Conservation (phyloP, 2,329 filamentous ascomycete species). For the Phaeoacremonium minimum region DNA sequence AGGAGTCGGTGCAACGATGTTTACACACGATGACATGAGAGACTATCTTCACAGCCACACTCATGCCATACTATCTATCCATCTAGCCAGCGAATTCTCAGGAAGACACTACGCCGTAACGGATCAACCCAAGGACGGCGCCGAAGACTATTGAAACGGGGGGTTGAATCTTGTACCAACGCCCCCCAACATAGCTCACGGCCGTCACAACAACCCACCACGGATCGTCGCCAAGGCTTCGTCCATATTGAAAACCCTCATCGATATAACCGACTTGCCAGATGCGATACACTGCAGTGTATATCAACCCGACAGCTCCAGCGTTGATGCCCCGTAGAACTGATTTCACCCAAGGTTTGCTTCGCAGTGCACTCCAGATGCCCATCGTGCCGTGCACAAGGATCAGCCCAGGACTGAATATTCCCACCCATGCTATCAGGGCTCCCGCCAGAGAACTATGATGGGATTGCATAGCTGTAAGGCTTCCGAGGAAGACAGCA, state of each 20-base stretch:
- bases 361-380: slow-evolving; percentile 48
- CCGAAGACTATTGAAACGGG: slow-evolving; percentile 39
- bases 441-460: slow-evolving; percentile 39
- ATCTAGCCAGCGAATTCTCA: no score
- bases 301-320: slow-evolving; percentile 56
- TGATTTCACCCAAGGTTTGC: slow-evolving; percentile 39
- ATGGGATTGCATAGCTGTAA: slow-evolving; percentile 37
- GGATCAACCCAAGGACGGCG: slow-evolving; percentile 38
- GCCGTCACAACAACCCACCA: slow-evolving; percentile 62
- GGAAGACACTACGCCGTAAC: slow-evolving; percentile 35
- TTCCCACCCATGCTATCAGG: slow-evolving; percentile 44
- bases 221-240: slow-evolving; percentile 51
- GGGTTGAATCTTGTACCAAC: slow-evolving; percentile 41
- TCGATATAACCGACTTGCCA: slow-evolving; percentile 60
- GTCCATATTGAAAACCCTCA: slow-evolving; percentile 38
- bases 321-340: slow-evolving; percentile 54
- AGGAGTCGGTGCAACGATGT: no score
- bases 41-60: no score
- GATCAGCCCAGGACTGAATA: slow-evolving; percentile 46
- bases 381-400: slow-evolving; percentile 47
- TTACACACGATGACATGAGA: no score
- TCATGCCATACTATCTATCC: no score
- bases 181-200: slow-evolving; percentile 34
- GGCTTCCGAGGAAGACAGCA: slow-evolving; percentile 50
- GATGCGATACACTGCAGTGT: slow-evolving; percentile 59